phyloP scores from a whole-genome alignment of 2,329 filamentous ascomycete genomes.

The Harringtonia aguacate region DNA sequence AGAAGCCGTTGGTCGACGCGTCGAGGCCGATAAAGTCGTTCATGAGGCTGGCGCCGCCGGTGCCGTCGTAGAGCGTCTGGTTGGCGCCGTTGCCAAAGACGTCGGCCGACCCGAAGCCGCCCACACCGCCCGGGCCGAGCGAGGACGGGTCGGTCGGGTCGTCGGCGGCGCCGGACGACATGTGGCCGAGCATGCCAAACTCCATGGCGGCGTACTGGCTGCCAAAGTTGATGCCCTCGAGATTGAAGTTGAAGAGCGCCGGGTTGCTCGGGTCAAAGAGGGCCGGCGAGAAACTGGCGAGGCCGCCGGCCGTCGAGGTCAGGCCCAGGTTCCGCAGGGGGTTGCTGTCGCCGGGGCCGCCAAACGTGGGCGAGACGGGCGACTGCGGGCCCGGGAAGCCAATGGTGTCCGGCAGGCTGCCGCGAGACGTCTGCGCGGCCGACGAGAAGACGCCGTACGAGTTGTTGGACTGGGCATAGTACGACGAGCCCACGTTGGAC shows the following conservation, averaged over 20 bases:
- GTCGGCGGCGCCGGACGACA: constrained; percentile 84
- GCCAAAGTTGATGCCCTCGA: constrained; percentile 88
- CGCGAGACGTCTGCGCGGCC: constrained; percentile 32
- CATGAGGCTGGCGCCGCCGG: constrained; percentile 25
- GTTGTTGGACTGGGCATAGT: constrained; percentile 34
- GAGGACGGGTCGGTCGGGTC: constrained; percentile 57
- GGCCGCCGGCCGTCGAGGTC: constrained; percentile 37
- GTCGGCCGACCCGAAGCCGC: constrained; percentile 29
- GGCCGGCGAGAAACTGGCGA: constrained; percentile 39
- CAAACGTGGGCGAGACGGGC: constrained; percentile 65
- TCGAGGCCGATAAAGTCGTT: constrained; percentile 45
- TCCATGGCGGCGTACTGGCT: constrained; percentile 94
- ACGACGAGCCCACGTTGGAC: constrained; percentile 25
- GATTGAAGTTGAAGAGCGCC: constrained; percentile 88
- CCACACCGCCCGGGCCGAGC: constrained; percentile 23
- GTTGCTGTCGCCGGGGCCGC: constrained; percentile 32
- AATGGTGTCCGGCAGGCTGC: constrained; percentile 34
- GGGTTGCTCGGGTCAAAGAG: constrained; percentile 89
- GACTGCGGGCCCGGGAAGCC: constrained; percentile 57
- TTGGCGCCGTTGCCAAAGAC: constrained; percentile 39
- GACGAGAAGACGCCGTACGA: constrained; percentile 42
- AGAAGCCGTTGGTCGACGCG: constrained; percentile 33
- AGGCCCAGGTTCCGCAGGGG: constrained; percentile 36
- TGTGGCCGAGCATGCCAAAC: constrained; percentile 92
- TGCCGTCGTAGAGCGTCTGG: constrained; percentile 38